Conservation (phyloP, 2,329 filamentous ascomycete genomes). For the Leptographium lundbergii region DNA sequence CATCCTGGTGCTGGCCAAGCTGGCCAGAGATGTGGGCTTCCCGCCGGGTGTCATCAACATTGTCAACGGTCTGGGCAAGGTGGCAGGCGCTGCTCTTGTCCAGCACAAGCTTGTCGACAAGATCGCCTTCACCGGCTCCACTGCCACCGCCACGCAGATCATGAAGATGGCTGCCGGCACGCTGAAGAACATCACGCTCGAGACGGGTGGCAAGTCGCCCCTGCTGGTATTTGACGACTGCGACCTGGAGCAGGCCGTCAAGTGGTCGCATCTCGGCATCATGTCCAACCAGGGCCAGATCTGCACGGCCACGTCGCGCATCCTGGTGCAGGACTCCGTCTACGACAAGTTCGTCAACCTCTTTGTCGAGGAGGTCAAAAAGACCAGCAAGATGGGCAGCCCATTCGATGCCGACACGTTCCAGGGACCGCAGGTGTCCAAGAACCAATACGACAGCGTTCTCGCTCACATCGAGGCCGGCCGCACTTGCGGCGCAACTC, state of each 20-base stretch:
- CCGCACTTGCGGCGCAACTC: neutral
- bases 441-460: slow-evolving; percentile 48
- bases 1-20: slow-evolving; percentile 45
- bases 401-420: slow-evolving; percentile 40
- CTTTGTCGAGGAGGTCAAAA: slow-evolving; percentile 26
- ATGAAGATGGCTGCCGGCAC: slow-evolving; percentile 53
- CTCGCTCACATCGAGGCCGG: slow-evolving; percentile 49
- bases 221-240: slow-evolving; percentile 47
- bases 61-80: slow-evolving; percentile 52
- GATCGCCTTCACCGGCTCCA: slow-evolving; percentile 63
- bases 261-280: slow-evolving; percentile 23
- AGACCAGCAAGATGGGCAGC: slow-evolving; percentile 40
- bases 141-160: slow-evolving; percentile 51
- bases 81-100: slow-evolving; percentile 53
- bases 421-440: slow-evolving; percentile 47
- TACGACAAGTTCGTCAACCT: slow-evolving; percentile 45
- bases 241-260: slow-evolving; percentile 40
- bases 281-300: slow-evolving; percentile 63
- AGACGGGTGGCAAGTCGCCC: slow-evolving; percentile 49
- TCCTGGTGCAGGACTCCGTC: slow-evolving; percentile 51
- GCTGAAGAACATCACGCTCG: slow-evolving; percentile 45
- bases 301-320: slow-evolving; percentile 59
- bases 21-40: slow-evolving; percentile 60
- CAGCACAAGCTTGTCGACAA: slow-evolving; percentile 55
- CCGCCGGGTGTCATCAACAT: slow-evolving; percentile 64